phyloP scores from a whole-genome alignment of 139 green algal genomes.

The Astrephomene gubernaculifera region DNA sequence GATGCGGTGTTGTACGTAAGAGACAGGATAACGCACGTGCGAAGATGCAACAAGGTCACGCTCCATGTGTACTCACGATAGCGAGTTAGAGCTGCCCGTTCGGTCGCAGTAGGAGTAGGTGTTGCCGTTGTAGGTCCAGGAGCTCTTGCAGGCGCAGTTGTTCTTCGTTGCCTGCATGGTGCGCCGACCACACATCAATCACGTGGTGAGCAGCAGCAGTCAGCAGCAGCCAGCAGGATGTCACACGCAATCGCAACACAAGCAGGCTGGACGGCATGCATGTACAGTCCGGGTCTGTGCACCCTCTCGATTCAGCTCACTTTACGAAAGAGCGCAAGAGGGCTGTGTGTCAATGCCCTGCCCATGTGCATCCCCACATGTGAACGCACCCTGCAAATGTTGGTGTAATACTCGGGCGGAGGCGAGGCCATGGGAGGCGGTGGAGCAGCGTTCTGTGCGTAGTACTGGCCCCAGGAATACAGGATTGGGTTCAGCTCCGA shows the following conservation, averaged over 20 bases:
- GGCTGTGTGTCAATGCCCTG: too few species aligned
- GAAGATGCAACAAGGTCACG: not conserved
- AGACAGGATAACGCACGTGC: not conserved
- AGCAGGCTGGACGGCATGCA: too few species aligned
- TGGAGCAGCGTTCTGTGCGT: not conserved
- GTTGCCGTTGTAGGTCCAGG: not conserved
- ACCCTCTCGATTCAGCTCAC: too few species aligned
- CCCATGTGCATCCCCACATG: too few species aligned
- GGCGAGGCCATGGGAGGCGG: not conserved
- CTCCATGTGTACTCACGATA: not conserved
- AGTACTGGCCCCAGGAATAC: conserved; percentile 21
- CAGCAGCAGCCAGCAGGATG: too few species aligned
- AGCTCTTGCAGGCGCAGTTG: conserved; percentile 31
- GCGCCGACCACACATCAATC: too few species aligned
- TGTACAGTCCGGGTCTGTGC: too few species aligned
- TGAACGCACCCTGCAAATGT: conserved; percentile 5
- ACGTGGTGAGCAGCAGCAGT: too few species aligned
- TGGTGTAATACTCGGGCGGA: conserved; percentile 3
- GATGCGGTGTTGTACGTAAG: not conserved
- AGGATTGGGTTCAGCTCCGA: conserved; percentile 14
- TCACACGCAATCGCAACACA: too few species aligned
- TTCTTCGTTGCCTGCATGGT: not conserved
- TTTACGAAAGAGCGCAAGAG: too few species aligned
- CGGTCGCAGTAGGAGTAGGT: conserved; percentile 25
- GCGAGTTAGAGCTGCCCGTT: not conserved